A percentile compares a stretch with the other conserved stretches of the same genome.
These are phyloP conservation scores for Globisporangium apiculatum DNA, from an alignment of 352 stramenopile species.

Conservation along the genomic window DNA sequence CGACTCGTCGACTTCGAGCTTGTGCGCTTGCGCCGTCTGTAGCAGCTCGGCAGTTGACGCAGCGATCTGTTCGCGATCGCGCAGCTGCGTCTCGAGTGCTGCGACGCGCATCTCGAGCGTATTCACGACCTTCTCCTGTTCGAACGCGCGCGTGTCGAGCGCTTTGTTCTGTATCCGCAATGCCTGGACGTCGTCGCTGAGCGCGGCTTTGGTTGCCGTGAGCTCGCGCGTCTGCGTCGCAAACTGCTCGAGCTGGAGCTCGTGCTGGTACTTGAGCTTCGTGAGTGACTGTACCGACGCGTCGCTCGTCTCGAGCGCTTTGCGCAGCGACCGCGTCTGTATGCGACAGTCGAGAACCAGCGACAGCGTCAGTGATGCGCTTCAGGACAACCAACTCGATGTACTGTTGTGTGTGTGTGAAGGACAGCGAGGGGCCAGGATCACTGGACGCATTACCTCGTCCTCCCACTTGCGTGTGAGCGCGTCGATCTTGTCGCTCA, in stretches of 20 bases:
- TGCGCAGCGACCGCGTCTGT: constrained; percentile 6
- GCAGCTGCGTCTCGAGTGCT: constrained; percentile 69
- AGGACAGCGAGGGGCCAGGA: no score
- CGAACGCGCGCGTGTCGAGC: constrained; percentile 73
- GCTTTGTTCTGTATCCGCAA: constrained; percentile 67
- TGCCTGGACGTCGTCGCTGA: constrained; percentile 42
- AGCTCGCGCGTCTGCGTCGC: constrained; percentile 55
- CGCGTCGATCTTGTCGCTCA: constrained; percentile 60
- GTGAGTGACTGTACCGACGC: constrained; percentile 41
- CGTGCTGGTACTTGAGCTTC: constrained; percentile 74
- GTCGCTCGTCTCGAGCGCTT: constrained; percentile 40
- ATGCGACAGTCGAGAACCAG: no score
- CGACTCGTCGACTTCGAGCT: constrained; percentile 81
- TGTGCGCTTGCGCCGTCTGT: constrained; percentile 56
- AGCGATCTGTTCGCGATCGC: constrained; percentile 72
- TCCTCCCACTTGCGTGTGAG: constrained; percentile 52
- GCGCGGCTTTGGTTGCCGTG: constrained; percentile 25
- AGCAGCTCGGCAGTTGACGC: constrained; percentile 67
- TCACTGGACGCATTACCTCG: constrained; percentile 27
- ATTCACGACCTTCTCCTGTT: constrained; percentile 81
- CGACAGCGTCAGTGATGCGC: neutral
- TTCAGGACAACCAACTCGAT: neutral
- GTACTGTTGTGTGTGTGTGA: no score
- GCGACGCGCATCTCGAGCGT: constrained; percentile 62
- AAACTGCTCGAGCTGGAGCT: constrained; percentile 72